phyloP scores from a whole-genome alignment of 495 filamentous ascomycete genomes.

The Aspergillus hancockii region DNA sequence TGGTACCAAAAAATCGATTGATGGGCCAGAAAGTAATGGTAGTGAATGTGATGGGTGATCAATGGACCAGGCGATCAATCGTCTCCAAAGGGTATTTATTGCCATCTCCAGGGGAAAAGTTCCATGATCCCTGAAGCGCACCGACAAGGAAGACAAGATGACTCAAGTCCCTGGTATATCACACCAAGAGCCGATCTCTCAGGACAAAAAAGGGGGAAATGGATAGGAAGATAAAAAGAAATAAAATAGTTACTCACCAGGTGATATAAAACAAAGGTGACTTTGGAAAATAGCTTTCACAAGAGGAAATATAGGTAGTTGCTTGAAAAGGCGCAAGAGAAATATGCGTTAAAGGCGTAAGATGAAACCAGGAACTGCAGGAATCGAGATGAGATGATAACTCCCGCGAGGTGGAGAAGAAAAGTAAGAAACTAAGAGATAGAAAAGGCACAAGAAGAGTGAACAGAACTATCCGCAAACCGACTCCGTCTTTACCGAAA shows the following conservation, averaged over 20 bases:
- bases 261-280: slow-evolving; percentile 25
- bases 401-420: slow-evolving; percentile 37
- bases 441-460: slow-evolving; percentile 33
- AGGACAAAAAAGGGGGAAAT: neutral
- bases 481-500: slow-evolving; percentile 45
- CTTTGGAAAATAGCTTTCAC: slow-evolving; percentile 17
- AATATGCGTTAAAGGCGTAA: slow-evolving; percentile 33
- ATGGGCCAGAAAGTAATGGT: neutral
- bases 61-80: neutral
- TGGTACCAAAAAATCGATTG: neutral
- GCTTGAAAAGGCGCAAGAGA: slow-evolving; percentile 30
- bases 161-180: slow-evolving; percentile 1
- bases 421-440: slow-evolving; percentile 38
- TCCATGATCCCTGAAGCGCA: slow-evolving; percentile 7
- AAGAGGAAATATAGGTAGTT: slow-evolving; percentile 23
- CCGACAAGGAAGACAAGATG: neutral
- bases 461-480: slow-evolving; percentile 42
- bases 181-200: slow-evolving; percentile 1
- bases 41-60: neutral
- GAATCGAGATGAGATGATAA: slow-evolving; percentile 38
- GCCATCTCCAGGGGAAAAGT: neutral
- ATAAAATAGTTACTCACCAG: slow-evolving; percentile 28
- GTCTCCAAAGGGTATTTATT: neutral
- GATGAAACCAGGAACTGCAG: slow-evolving; percentile 23
- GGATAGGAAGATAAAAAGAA: neutral